Evolutionary conservation across 495 filamentous ascomycete species (phyloP).

Genomic region (Aspergillus bertholletiae): DNA sequence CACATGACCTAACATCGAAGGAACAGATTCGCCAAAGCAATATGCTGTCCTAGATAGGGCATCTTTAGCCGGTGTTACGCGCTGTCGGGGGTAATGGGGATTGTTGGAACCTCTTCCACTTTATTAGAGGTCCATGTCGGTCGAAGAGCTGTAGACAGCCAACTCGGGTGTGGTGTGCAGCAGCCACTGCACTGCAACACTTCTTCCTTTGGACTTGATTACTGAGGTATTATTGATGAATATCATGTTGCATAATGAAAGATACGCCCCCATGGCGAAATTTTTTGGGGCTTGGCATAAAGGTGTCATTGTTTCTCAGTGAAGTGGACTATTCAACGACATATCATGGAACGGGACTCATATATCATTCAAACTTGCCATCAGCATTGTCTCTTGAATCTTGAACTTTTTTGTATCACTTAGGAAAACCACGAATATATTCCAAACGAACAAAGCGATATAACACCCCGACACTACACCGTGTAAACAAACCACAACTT

Average conservation of each 20-base stretch:
- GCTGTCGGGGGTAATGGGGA: neutral
- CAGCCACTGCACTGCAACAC: neutral
- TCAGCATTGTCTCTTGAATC: neutral
- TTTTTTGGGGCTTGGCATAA: too few species aligned
- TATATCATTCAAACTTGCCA: neutral
- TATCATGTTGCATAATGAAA: neutral
- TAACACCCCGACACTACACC: conserved; percentile 12
- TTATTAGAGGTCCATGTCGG: too few species aligned
- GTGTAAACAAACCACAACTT: conserved; percentile 12
- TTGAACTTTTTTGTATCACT: conserved; percentile 5
- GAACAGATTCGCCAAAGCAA: neutral
- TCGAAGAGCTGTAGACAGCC: too few species aligned
- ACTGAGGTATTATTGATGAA: neutral
- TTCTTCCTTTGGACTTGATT: neutral
- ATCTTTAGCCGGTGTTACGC: neutral
- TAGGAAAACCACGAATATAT: neutral
- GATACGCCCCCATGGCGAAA: too few species aligned
- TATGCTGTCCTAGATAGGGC: neutral
- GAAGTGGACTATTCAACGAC: neutral
- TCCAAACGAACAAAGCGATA: conserved; percentile 3
- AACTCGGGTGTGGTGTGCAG: neutral
- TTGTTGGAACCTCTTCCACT: neutral
- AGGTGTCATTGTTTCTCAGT: too few species aligned
- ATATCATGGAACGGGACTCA: neutral
- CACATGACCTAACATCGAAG: neutral